Conservation (phyloP, 768 basidiomycete genomes). For the Steccherinum ochraceum region DNA sequence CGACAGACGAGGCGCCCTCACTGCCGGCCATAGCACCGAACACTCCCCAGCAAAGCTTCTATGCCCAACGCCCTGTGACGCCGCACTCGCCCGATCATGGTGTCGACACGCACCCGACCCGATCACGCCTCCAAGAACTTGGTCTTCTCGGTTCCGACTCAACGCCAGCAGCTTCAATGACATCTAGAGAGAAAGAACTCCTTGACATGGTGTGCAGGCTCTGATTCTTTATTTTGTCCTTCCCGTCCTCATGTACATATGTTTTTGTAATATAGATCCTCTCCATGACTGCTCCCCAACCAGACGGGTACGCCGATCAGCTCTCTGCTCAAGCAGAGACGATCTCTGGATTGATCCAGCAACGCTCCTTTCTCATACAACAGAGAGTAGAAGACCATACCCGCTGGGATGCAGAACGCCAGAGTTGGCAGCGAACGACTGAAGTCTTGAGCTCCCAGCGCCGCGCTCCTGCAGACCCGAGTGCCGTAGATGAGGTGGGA, state of each 20-base stretch:
- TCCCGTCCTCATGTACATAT: conserved; percentile 1
- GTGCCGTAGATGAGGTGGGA: background rate
- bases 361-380: conserved; percentile 50
- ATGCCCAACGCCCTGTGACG: background rate
- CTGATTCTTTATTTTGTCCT: background rate
- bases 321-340: conserved; percentile 53
- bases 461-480: conserved; percentile 29
- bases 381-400: conserved; percentile 51
- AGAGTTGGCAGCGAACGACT: conserved; percentile 57
- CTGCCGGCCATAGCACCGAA: background rate
- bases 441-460: conserved; percentile 56
- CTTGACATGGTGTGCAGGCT: conserved; percentile 49
- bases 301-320: conserved; percentile 30
- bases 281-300: conserved; percentile 18
- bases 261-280: background rate
- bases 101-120: background rate
- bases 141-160: background rate
- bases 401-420: conserved; percentile 54
- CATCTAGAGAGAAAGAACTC: background rate
- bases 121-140: background rate
- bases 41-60: background rate
- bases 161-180: conserved; percentile 4
- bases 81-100: background rate
- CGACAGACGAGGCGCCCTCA: background rate
- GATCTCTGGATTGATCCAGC: conserved; percentile 46